Conservation (phyloP, 805 yeast genomes). For the Pichia insulana region DNA sequence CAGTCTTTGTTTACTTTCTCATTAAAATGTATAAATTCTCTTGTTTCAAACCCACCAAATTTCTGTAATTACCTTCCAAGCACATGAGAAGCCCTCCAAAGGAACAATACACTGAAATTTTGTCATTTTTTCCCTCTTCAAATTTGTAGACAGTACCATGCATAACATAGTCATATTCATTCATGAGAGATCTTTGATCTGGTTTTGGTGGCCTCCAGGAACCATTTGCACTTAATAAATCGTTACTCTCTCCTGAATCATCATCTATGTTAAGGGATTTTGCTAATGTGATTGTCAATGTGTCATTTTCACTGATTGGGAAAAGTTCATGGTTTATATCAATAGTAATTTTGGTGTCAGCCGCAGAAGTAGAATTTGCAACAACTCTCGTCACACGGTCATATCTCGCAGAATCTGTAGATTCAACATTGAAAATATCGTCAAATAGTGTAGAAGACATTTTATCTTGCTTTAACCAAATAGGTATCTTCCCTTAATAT, state of each 20-base stretch:
- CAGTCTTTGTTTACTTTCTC: conserved; percentile 37
- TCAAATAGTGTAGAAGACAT: conserved; percentile 81
- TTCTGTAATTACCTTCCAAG: conserved; percentile 90
- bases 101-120: conserved; percentile 83
- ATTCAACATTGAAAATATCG: conserved; percentile 79
- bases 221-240: conserved; percentile 42
- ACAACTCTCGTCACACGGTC: conserved; percentile 86
- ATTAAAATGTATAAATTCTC: conserved; percentile 86
- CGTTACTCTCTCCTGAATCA: conserved; percentile 28
- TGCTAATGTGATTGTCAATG: conserved; percentile 80
- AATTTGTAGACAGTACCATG: conserved; percentile 95
- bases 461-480: background rate
- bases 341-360: conserved; percentile 72
- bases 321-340: conserved; percentile 89
- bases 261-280: conserved; percentile 56
- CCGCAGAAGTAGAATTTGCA: conserved; percentile 76
- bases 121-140: conserved; percentile 67
- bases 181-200: conserved; percentile 81
- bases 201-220: conserved; percentile 81
- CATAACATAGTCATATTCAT: conserved; percentile 97
- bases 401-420: conserved; percentile 82
- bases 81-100: conserved; percentile 94
- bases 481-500: too few species aligned
- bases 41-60: conserved; percentile 81
- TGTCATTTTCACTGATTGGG: conserved; percentile 70